Evolutionary conservation across 2,329 filamentous ascomycete genomes (phyloP), one percentile per base, ranked within the genome.

Genomic region (Sclerotinia nivalis): DNA sequence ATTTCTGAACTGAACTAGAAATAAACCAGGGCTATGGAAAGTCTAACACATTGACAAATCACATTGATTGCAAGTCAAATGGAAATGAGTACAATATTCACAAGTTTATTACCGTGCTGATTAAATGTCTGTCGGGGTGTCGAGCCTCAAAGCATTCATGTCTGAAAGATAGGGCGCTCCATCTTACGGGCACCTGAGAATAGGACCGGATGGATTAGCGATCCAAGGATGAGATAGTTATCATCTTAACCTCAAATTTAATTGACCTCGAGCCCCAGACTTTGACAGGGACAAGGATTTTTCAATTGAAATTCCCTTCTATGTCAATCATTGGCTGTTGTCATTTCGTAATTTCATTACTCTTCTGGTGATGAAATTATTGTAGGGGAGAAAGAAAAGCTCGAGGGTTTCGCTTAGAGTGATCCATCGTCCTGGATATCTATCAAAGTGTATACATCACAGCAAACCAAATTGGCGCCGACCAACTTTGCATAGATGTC

Each of bases 241-340:
- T 69, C 25, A 69, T 69, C 58, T 69, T 64, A 64, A 43, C 37
- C 47, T 64, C 37, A 25, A 69, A 69, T 64, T 47, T 64, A 47
- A 43, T 69, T 45, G 58, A 37, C 34, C 37, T 49, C 45, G 62
- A 68, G 47, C 13, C 67, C 45, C 13, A n/a, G 31, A 37, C 47
- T 40, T 40, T 25, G 45, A 55, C 59, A 45, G 28, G 67, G 67
- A 47, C 55, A 28, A 60, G 64, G 65, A 62, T 22, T 69, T 61
- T 43, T 34, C 43, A 37, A 68, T 58, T 20, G 28, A 61, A 61
- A 49, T 59, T 50, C 55, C 28, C 43, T 50, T 61, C 43, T 28
- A 49, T 9, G 54, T 68, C 22, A 68, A 43, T 68, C 54, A 49
- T 37, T 68, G 15, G 45, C 40, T 60, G 18, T 28, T 61, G 25